These are phyloP conservation scores for Wolfiporia cocos DNA, from an alignment of 1,284 basidiomycete genomes.

Conservation along the genomic window DNA sequence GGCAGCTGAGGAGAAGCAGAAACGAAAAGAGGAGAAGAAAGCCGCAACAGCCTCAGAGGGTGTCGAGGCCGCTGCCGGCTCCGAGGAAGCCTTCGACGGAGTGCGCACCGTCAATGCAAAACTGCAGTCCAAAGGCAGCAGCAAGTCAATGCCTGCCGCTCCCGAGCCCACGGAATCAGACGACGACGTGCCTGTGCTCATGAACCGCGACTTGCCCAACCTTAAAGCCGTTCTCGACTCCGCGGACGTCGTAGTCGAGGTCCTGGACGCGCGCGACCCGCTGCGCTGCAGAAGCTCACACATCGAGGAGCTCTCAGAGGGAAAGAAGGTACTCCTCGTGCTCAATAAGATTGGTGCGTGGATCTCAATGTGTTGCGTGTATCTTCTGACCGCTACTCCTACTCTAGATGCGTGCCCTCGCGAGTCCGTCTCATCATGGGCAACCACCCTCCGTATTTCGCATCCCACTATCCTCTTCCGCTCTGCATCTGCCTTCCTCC, in stretches of 20 bases:
- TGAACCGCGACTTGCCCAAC: conserved; percentile 64
- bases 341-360: conserved; percentile 84
- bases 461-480: conserved; percentile 81
- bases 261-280: conserved; percentile 86
- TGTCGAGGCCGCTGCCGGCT: conserved; percentile 25
- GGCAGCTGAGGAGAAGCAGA: conserved; percentile 69
- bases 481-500: conserved; percentile 64
- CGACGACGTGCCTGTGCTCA: conserved; percentile 44
- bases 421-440: conserved; percentile 78
- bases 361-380: background rate
- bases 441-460: conserved; percentile 57
- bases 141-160: conserved; percentile 9
- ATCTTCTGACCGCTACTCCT: conserved; percentile 4
- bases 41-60: conserved; percentile 28
- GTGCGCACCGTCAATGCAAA: conserved; percentile 9
- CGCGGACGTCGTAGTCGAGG: conserved; percentile 81
- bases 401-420: conserved; percentile 85
- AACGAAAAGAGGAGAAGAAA: conserved; percentile 57
- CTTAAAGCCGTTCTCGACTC: conserved; percentile 72
- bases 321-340: conserved; percentile 60
- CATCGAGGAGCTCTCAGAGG: conserved; percentile 54
- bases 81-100: conserved; percentile 14
- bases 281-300: conserved; percentile 58
- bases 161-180: conserved; percentile 26
- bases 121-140: conserved; percentile 19